Evolutionary conservation across 768 basidiomycete genomes (phyloP).

Genomic region (Chalciporus piperatus): DNA sequence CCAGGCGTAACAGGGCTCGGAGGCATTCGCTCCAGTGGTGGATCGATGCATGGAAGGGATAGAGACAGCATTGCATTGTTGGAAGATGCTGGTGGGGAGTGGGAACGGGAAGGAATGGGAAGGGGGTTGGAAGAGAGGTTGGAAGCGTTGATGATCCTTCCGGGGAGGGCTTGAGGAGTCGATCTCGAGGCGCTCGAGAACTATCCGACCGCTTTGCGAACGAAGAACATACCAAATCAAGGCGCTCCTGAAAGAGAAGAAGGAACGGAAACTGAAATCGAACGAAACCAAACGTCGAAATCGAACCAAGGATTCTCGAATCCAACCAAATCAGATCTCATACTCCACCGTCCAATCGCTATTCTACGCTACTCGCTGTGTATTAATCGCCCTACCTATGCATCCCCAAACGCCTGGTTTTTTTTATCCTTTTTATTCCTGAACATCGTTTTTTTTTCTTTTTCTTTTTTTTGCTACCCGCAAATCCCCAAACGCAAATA

Average conservation of each 20-base stretch:
- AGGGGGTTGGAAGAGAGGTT: conserved; percentile 80
- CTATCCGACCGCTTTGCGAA: not conserved
- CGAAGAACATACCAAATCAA: not conserved
- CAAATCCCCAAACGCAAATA: not conserved
- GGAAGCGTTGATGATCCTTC: conserved; percentile 49
- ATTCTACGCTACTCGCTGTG: conserved; percentile 25
- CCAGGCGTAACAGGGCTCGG: conserved; percentile 52
- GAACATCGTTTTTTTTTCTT: not conserved
- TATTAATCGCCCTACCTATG: conserved; percentile 27
- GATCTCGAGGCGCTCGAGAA: not conserved
- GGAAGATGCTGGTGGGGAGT: conserved; percentile 78
- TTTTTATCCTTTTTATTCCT: not conserved
- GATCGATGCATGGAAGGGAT: conserved; percentile 27
- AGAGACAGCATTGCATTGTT: conserved; percentile 45
- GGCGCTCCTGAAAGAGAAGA: not conserved
- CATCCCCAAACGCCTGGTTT: conserved; percentile 8
- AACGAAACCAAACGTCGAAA: not conserved
- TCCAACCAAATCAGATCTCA: not conserved
- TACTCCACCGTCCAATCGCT: conserved; percentile 12
- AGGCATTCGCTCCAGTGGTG: conserved; percentile 26
- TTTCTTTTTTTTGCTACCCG: conserved; percentile 5
- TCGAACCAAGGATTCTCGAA: not conserved
- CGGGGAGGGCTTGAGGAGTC: conserved; percentile 21
- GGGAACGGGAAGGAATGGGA: conserved; percentile 84
- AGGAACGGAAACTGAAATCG: no score